Base-by-base conservation (phyloP, 768 basidiomycete species). In the Naganishia friedmannii region DNA sequence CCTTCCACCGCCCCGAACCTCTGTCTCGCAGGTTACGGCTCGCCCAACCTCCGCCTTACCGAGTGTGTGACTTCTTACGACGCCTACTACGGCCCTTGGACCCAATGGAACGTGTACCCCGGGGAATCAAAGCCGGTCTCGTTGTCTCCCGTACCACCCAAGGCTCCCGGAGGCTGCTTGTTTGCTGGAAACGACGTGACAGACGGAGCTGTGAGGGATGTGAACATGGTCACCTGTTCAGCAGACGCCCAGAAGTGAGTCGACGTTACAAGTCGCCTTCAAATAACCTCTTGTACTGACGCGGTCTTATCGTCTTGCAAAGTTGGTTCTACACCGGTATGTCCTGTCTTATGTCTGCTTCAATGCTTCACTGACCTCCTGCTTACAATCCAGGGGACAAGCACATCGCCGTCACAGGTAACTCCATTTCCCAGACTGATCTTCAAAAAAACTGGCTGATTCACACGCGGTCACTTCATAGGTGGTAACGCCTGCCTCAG, bases 401-500 rank as follows among this genome's bases (percentile, higher is more conserved):
- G 31, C 73, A 77, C 12, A 76, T 81, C 51, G 78, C 80, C 46
- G 42, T 42, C 2, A 42, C 42, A 9, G 77, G n/a, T n/a, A n/a
- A n/a, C n/a, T n/a, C n/a, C n/a, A n/a, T n/a, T n/a, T n/a, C n/a
- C n/a, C n/a, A n/a, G n/a, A n/a, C n/a, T n/a, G n/a, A n/a, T n/a
- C n/a, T n/a, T n/a, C n/a, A n/a, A n/a, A n/a, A n/a, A n/a, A n/a
- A n/a, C n/a, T n/a, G n/a, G n/a, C n/a, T n/a, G n/a, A n/a, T n/a
- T n/a, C n/a, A n/a, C n/a, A n/a, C n/a, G n/a, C n/a, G n/a, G n/a
- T n/a, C n/a, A n/a, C n/a, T n/a, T n/a, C n/a, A n/a, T n/a, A n/a
- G n/a, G 77, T 53, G 79, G 79, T 12, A 72, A 74, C 53, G 78
- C 79, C 67, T 81, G 80, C 68, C 72, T 78, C 28, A 76, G 77